Base-by-base conservation (phyloP, 2,329 filamentous ascomycete genomes). In the Diaporthe batatas region DNA sequence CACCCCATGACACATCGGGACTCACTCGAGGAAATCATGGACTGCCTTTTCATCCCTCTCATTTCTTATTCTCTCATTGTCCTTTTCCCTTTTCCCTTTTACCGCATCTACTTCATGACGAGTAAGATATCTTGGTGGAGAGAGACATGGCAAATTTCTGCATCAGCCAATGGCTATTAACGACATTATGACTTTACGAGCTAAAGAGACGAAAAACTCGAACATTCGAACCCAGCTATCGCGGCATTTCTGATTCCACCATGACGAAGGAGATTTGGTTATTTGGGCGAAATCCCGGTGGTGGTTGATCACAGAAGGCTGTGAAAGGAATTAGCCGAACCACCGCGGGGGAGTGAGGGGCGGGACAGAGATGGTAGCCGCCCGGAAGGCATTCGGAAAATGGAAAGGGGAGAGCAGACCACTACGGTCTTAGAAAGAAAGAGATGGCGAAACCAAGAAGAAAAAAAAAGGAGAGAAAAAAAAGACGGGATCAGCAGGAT, bases 1-100 rank as follows among this genome's bases (percentile, higher is more conserved):
- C 77, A 79, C 79, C 12, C 39, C 12, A 42, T 16, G 79, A 77
- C 77, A 73, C 21, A 39, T 49, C 75, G 74, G 73, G 73, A 18
- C 72, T 47, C 72, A 76, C 72, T 70, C 39, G 21, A 55, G 21
- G 18, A 49, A 49, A 62, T 25, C 57, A 64, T 51, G 70, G 47
- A 55, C 53, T 44, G 36, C 34, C 42, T 16, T 62, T 62, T 39
- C 53, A 6, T 44, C 42, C 14, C 39, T 18, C 39, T 42, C 16
- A 18, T 42, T 44, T 62, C 36, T 42, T 42, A 18, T 11, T 59
- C 25, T 32, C 25, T 23, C 25, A 16, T 39, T 62, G n/a, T 18
- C 23, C 39, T 25, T 10, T 8, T 21, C 36, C 32, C 18, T 23
- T 32, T 32, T 53, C 18, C 21, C 32, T 6, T 53, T 47, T 62